These are phyloP conservation scores for Heritiera fomes DNA, from an alignment of 345 rosid species.

Conservation along the genomic window DNA sequence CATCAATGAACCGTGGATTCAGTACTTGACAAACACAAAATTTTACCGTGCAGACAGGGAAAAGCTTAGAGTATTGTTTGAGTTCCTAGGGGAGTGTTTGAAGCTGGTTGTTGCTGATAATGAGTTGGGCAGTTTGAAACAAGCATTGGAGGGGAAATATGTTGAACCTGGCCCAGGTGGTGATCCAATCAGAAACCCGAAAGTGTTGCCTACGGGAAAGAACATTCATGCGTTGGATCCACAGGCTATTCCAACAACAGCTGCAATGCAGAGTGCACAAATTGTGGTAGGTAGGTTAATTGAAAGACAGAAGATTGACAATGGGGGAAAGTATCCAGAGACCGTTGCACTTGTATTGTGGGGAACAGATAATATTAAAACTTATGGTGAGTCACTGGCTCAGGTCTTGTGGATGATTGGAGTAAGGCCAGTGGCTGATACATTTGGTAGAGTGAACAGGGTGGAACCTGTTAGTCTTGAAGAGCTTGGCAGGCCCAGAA, in stretches of 20 bases:
- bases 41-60: constrained; percentile 89
- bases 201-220: constrained; percentile 96
- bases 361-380: constrained; percentile 99
- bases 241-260: constrained; percentile 94
- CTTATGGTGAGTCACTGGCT: constrained; percentile 94
- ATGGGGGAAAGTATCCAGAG: constrained; percentile 92
- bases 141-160: constrained; percentile 90
- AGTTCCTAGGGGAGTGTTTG: constrained; percentile 84
- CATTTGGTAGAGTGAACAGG: constrained; percentile 89
- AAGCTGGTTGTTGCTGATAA: constrained; percentile 92
- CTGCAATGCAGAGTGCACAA: constrained; percentile 97
- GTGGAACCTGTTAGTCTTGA: constrained; percentile 91
- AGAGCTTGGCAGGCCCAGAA: constrained; percentile 98
- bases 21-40: constrained; percentile 79
- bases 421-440: constrained; percentile 82
- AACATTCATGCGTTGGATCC: constrained; percentile 99
- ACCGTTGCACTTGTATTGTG: constrained; percentile 92
- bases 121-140: constrained; percentile 87
- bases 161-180: constrained; percentile 99
- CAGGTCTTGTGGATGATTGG: constrained; percentile 99
- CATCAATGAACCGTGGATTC: constrained; percentile 94
- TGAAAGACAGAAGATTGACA: constrained; percentile 87
- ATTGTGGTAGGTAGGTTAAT: constrained; percentile 83
- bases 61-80: constrained; percentile 71
- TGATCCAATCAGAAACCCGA: constrained; percentile 96